Percentiles rank a stretch among this genome's conserved stretches.
Conservation (phyloP, 768 basidiomycete species). For the Favolaschia claudopus region DNA sequence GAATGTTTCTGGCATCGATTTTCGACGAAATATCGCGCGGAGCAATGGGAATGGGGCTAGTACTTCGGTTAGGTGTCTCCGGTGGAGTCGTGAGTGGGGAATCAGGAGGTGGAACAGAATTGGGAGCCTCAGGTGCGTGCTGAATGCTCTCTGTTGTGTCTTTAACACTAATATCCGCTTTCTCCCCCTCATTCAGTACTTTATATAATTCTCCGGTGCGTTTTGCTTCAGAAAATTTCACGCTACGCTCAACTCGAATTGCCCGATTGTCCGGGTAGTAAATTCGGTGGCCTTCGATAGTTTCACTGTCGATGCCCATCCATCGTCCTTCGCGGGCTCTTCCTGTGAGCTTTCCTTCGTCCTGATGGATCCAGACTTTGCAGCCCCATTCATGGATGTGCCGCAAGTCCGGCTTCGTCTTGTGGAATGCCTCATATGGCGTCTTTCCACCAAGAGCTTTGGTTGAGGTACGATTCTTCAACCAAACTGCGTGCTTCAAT, state of each 20-base stretch:
- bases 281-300: no score
- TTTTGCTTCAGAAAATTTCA: conserved; percentile 34
- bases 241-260: conserved; percentile 40
- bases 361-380: no score
- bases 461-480: no score
- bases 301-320: no score
- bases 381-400: no score
- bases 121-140: conserved; percentile 4
- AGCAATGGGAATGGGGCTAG: not conserved
- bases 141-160: not conserved
- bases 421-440: no score
- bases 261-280: no score
- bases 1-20: conserved; percentile 11
- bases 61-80: not conserved
- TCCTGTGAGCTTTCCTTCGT: conserved; percentile 35
- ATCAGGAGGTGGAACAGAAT: not conserved
- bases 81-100: conserved; percentile 20
- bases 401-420: no score
- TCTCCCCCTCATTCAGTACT: conserved; percentile 26
- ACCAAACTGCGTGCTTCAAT: no score
- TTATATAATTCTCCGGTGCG: conserved; percentile 7
- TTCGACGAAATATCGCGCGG: conserved; percentile 14
- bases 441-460: no score
- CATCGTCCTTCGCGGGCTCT: conserved; percentile 36
- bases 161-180: not conserved